Percentiles rank a stretch among this genome's conserved stretches.
Conservation (phyloP, 1,284 basidiomycete genomes). For the Melampsora larici-populina region DNA sequence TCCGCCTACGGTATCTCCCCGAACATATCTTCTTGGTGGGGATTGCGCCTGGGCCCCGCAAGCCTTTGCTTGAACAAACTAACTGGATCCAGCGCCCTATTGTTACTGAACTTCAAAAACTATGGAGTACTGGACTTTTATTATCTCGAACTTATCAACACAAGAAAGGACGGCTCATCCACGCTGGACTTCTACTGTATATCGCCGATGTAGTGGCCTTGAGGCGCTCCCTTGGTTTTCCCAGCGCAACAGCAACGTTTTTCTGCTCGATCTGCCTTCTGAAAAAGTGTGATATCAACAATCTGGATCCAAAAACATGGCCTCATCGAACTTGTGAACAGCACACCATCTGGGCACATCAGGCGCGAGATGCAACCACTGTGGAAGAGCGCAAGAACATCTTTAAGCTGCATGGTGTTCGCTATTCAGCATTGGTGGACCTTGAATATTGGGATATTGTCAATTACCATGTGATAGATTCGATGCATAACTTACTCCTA, state of each 20-base stretch:
- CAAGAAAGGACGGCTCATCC: neutral
- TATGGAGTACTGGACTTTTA: conserved; percentile 52
- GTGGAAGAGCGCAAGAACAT: conserved; percentile 5
- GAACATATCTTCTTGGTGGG: conserved; percentile 56
- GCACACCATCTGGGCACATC: conserved; percentile 12
- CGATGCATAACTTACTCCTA: conserved; percentile 25
- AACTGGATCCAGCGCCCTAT: conserved; percentile 52
- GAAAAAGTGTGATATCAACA: conserved; percentile 14
- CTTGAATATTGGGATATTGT: too few relatives aligned
- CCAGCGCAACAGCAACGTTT: conserved; percentile 13
- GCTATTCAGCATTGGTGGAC: conserved; percentile 32
- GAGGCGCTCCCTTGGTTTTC: conserved; percentile 35
- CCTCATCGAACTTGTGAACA: neutral
- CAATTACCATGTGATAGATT: conserved; percentile 35
- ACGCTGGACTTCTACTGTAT: conserved; percentile 24
- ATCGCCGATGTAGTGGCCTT: conserved; percentile 36
- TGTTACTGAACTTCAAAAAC: conserved; percentile 50
- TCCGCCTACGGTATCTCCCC: conserved; percentile 47
- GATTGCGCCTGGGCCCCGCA: conserved; percentile 51
- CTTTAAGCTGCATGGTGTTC: conserved; percentile 12
- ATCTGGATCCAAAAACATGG: conserved; percentile 27
- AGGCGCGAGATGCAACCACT: conserved; percentile 13
- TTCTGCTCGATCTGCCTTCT: conserved; percentile 36
- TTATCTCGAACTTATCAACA: neutral
- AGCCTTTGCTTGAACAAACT: conserved; percentile 46